Evolutionary conservation across 2,329 filamentous ascomycete species (phyloP).

Genomic region (Fusarium tricinctum): DNA sequence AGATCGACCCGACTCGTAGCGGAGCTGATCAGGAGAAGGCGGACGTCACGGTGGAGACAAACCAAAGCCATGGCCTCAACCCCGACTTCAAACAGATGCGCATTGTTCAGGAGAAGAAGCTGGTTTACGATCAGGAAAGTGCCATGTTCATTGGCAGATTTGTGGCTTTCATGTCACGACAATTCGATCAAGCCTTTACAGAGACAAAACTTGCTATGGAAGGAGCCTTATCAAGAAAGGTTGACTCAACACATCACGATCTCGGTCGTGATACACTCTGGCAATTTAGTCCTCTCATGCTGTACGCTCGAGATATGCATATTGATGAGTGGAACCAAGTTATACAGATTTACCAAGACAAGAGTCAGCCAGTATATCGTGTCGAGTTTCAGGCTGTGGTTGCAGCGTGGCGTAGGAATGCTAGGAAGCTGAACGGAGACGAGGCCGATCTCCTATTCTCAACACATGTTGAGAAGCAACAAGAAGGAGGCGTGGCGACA

Average conservation of each 20-base stretch:
- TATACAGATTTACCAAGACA: slow-evolving; percentile 84
- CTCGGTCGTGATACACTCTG: slow-evolving; percentile 81
- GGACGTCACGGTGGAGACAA: slow-evolving; percentile 60
- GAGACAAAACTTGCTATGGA: slow-evolving; percentile 76
- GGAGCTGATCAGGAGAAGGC: slow-evolving; percentile 63
- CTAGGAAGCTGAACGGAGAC: slow-evolving; percentile 80
- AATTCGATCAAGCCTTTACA: slow-evolving; percentile 82
- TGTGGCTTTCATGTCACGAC: slow-evolving; percentile 83
- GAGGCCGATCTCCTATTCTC: slow-evolving; percentile 91
- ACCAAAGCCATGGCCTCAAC: slow-evolving; percentile 68
- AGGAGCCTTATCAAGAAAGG: slow-evolving; percentile 72
- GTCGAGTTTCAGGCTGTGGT: slow-evolving; percentile 84
- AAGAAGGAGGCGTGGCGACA: slow-evolving; percentile 77
- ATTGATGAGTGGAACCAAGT: slow-evolving; percentile 83
- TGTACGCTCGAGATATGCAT: slow-evolving; percentile 91
- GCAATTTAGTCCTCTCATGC: slow-evolving; percentile 88
- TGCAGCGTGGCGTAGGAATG: slow-evolving; percentile 83
- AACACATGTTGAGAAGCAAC: slow-evolving; percentile 84
- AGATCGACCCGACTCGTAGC: slow-evolving; percentile 87
- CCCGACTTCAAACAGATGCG: slow-evolving; percentile 90
- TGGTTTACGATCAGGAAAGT: slow-evolving; percentile 85
- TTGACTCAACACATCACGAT: slow-evolving; percentile 79
- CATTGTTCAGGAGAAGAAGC: slow-evolving; percentile 93
- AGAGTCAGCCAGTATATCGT: slow-evolving; percentile 82
- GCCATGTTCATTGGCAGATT: slow-evolving; percentile 82